A percentile compares a stretch with the other conserved stretches of the same genome.
Evolutionary conservation across 768 basidiomycete genomes (phyloP).

Genomic region (Suillus subalutaceus): DNA sequence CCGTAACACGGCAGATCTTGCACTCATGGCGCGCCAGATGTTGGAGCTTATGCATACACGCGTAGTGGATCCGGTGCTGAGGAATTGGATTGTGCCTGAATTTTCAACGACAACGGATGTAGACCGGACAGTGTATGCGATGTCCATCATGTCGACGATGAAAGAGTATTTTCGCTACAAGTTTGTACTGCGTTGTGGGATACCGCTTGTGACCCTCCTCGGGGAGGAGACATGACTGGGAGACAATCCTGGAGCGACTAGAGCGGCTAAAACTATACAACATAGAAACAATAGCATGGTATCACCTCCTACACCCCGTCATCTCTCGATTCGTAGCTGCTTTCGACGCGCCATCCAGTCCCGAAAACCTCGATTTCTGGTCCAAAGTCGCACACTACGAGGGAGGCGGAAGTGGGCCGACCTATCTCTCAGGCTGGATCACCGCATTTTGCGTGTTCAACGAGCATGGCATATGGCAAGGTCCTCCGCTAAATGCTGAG

Average conservation of each 20-base stretch:
- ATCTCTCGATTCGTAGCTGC: constrained; percentile 29
- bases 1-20: constrained; percentile 31
- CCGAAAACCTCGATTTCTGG: constrained; percentile 42
- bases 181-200: constrained; percentile 16
- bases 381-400: constrained; percentile 35
- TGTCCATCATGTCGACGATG: constrained; percentile 33
- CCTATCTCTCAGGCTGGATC: constrained; percentile 43
- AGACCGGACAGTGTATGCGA: constrained; percentile 28
- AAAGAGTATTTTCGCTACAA: constrained; percentile 25
- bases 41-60: constrained; percentile 25
- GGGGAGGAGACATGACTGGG: constrained; percentile 28
- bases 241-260: constrained; percentile 20
- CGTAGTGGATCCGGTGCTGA: constrained; percentile 26
- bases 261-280: constrained; percentile 27
- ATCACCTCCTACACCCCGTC: constrained; percentile 30
- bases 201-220: constrained; percentile 23
- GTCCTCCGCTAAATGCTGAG: constrained; percentile 33
- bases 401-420: constrained; percentile 27
- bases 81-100: constrained; percentile 31
- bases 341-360: constrained; percentile 27
- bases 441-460: constrained; percentile 41
- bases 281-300: constrained; percentile 20
- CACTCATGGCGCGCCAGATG: constrained; percentile 28
- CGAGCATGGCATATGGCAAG: constrained; percentile 36
- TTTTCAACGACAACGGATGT: constrained; percentile 34